Percentiles rank a stretch among this genome's conserved stretches.
Evolutionary conservation across 2,329 filamentous ascomycete genomes (phyloP).

Genomic region (Cladosporium colombiae): DNA sequence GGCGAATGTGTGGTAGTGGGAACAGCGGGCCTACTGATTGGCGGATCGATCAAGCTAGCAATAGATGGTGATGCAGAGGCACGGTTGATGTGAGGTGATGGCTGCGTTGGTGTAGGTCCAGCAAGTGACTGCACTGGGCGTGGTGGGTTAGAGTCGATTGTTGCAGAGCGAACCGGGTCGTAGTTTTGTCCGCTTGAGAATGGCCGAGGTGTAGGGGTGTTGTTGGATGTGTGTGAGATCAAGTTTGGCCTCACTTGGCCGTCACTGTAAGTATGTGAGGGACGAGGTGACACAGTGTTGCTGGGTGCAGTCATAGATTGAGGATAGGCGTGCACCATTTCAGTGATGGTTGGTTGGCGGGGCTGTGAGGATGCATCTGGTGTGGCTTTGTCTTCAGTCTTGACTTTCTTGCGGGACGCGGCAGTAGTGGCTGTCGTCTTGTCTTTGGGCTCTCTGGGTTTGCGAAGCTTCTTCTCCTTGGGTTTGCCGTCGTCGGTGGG

Average conservation of each 20-base stretch:
- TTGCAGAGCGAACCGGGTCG: slow-evolving; percentile 74
- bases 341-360: slow-evolving; percentile 44
- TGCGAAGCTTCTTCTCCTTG: slow-evolving; percentile 47
- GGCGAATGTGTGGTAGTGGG: slow-evolving; percentile 31
- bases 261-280: slow-evolving; percentile 29
- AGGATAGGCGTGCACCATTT: slow-evolving; percentile 36
- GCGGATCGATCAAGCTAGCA: slow-evolving; percentile 81
- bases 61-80: slow-evolving; percentile 92
- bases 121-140: slow-evolving; percentile 26
- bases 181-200: slow-evolving; percentile 79
- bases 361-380: slow-evolving; percentile 31
- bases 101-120: slow-evolving; percentile 37
- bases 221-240: slow-evolving; percentile 32
- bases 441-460: slow-evolving; percentile 51
- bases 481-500: slow-evolving; percentile 44
- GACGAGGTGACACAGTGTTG: slow-evolving; percentile 35
- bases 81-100: slow-evolving; percentile 57
- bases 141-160: slow-evolving; percentile 40
- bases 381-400: slow-evolving; percentile 39
- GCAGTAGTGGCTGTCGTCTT: slow-evolving; percentile 40
- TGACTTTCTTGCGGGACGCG: slow-evolving; percentile 52
- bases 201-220: slow-evolving; percentile 44
- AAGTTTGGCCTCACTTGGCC: slow-evolving; percentile 10
- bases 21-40: slow-evolving; percentile 42
- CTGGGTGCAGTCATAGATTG: slow-evolving; percentile 13